Percentiles rank a stretch among this genome's conserved stretches.
phyloP scores from a whole-genome alignment of 208 protist genomes.

The Crithidia expoeki region DNA sequence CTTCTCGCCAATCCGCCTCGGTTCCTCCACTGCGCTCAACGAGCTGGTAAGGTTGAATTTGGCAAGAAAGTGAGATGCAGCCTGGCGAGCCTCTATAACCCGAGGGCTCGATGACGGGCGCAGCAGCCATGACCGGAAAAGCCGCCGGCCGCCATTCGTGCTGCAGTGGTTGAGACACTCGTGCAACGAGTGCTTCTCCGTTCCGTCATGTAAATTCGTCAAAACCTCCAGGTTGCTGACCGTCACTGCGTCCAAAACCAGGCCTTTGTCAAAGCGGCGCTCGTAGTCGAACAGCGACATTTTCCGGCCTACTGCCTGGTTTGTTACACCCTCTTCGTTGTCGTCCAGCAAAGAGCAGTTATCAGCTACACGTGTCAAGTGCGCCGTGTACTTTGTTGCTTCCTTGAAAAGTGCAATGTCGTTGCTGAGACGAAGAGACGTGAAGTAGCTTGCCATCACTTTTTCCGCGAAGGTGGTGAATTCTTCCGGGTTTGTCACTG shows the following conservation, averaged over 20 bases:
- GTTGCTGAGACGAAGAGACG: slow-evolving; percentile 37
- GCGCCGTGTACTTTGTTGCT: slow-evolving; percentile 54
- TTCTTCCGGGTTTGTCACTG: neutral
- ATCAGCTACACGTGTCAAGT: slow-evolving; percentile 26
- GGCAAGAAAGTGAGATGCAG: slow-evolving; percentile 62
- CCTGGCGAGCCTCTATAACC: slow-evolving; percentile 72
- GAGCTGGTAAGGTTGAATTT: slow-evolving; percentile 24
- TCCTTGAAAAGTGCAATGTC: slow-evolving; percentile 53
- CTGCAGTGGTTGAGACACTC: slow-evolving; percentile 67
- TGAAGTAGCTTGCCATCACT: slow-evolving; percentile 61
- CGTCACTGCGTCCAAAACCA: slow-evolving; percentile 74
- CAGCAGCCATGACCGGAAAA: slow-evolving; percentile 86
- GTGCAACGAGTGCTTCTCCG: slow-evolving; percentile 70
- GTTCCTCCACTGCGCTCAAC: slow-evolving; percentile 15
- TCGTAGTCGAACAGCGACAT: slow-evolving; percentile 47
- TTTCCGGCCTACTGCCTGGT: neutral
- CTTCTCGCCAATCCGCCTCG: slow-evolving; percentile 28
- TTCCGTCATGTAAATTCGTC: slow-evolving; percentile 78
- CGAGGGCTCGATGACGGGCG: slow-evolving; percentile 59
- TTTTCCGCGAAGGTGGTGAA: slow-evolving; percentile 14
- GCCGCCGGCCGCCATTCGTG: slow-evolving; percentile 80
- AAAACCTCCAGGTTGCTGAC: slow-evolving; percentile 83
- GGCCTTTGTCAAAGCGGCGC: slow-evolving; percentile 58
- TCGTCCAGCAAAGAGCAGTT: neutral
- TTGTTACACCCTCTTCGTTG: no score